Conservation (phyloP, 2,329 filamentous ascomycete species). For the Exutisphaerella laricina region DNA sequence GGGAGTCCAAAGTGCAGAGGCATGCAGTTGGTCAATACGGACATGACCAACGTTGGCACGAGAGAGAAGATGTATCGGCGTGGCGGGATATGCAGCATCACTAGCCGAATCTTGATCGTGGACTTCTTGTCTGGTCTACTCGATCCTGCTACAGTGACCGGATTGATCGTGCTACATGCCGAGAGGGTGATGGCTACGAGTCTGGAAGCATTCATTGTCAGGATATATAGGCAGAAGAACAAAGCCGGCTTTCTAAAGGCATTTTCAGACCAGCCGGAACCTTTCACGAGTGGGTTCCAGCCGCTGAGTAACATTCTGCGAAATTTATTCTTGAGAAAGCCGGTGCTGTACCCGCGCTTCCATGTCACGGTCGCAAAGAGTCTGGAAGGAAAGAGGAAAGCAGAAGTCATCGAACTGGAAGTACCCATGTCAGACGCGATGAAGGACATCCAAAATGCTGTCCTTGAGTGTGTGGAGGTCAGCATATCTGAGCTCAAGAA, state of each 20-base stretch:
- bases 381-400: slow-evolving; percentile 82
- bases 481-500: slow-evolving; percentile 93
- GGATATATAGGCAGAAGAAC: slow-evolving; percentile 92
- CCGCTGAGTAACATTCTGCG: slow-evolving; percentile 86
- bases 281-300: slow-evolving; percentile 81
- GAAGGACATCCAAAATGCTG: slow-evolving; percentile 86
- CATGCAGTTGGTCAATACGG: slow-evolving; percentile 87
- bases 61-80: slow-evolving; percentile 86
- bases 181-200: slow-evolving; percentile 81
- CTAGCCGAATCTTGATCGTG: slow-evolving; percentile 88
- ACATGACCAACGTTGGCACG: slow-evolving; percentile 77
- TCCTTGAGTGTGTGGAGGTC: slow-evolving; percentile 92
- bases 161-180: slow-evolving; percentile 79
- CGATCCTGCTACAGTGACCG: slow-evolving; percentile 77
- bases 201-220: slow-evolving; percentile 87
- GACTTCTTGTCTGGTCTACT: slow-evolving; percentile 83
- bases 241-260: slow-evolving; percentile 91
- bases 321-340: slow-evolving; percentile 83
- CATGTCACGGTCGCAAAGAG: slow-evolving; percentile 85
- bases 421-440: slow-evolving; percentile 94
- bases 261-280: slow-evolving; percentile 88
- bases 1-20: slow-evolving; percentile 75
- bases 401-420: slow-evolving; percentile 94
- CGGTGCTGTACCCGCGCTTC: slow-evolving; percentile 87
- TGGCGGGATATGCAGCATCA: slow-evolving; percentile 92